phyloP scores from a whole-genome alignment of 179 eudicot species.

The Nepenthes alata region DNA sequence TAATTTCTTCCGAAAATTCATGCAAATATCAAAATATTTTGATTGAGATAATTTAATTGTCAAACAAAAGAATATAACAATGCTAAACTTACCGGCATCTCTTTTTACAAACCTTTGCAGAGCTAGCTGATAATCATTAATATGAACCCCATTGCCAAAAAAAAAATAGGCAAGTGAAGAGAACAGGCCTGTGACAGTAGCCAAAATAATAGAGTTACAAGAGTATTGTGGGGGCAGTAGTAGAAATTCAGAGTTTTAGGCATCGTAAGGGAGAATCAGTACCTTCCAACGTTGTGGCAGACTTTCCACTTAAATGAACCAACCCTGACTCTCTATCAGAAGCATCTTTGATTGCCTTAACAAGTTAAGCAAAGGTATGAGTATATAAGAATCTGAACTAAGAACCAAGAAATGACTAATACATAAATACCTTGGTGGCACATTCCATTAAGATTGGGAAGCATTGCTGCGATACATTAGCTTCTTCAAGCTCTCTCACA shows the following conservation, averaged over 20 bases:
- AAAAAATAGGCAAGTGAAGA: slow-evolving; percentile 70
- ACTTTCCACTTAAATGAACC: slow-evolving; percentile 64
- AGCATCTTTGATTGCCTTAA: slow-evolving; percentile 76
- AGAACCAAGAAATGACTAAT: background rate
- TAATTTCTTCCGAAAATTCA: no score
- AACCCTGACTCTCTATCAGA: slow-evolving; percentile 56
- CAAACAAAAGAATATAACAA: background rate
- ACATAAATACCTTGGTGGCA: slow-evolving; percentile 50
- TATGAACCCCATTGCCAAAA: slow-evolving; percentile 48
- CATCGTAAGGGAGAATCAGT: slow-evolving; percentile 8
- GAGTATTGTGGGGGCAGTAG: background rate
- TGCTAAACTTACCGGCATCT: slow-evolving; percentile 47
- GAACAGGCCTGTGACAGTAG: slow-evolving; percentile 49
- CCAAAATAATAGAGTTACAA: slow-evolving; percentile 4
- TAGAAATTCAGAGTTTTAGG: slow-evolving; percentile 7
- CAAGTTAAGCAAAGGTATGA: slow-evolving; percentile 6
- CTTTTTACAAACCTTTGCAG: slow-evolving; percentile 38
- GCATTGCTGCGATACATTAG: slow-evolving; percentile 60
- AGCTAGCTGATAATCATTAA: slow-evolving; percentile 65
- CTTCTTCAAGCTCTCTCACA: slow-evolving; percentile 77
- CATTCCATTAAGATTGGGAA: slow-evolving; percentile 73
- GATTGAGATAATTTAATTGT: background rate
- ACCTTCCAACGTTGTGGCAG: slow-evolving; percentile 69
- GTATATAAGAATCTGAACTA: background rate
- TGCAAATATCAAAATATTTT: no score